These are phyloP conservation scores for Hypomyces perniciosus DNA, from an alignment of 2,329 filamentous ascomycete species.

Conservation along the genomic window DNA sequence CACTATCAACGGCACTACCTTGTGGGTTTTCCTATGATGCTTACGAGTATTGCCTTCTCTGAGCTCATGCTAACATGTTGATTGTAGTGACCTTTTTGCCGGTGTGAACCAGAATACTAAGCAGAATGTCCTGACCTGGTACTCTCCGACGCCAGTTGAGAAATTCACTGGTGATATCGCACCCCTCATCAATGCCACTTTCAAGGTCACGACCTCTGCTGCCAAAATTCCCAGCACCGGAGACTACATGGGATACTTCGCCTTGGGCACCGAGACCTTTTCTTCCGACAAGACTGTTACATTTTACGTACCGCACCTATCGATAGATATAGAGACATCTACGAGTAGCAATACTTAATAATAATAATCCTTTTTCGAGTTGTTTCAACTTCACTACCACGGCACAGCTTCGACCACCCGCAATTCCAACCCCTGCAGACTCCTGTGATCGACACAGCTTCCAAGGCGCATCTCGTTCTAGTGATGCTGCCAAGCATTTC, in stretches of 20 bases:
- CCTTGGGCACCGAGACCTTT: constrained; percentile 47
- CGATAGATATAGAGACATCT: constrained; percentile 28
- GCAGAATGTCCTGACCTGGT: constrained; percentile 47
- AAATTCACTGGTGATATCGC: constrained; percentile 42
- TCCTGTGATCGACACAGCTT: too few species aligned
- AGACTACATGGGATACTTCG: constrained; percentile 47
- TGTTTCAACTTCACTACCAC: neutral
- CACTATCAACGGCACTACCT: constrained; percentile 35
- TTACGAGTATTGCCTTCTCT: constrained; percentile 1
- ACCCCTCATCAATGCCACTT: constrained; percentile 37
- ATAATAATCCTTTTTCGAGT: neutral
- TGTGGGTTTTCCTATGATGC: constrained; percentile 28
- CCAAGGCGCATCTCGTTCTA: neutral
- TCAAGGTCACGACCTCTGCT: constrained; percentile 32
- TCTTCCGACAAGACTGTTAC: constrained; percentile 39
- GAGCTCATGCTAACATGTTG: neutral
- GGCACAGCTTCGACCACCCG: too few species aligned
- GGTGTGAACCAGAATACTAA: constrained; percentile 31
- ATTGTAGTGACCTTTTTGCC: constrained; percentile 34
- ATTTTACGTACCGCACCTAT: constrained; percentile 37
- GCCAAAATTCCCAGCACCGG: constrained; percentile 16
- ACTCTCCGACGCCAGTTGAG: constrained; percentile 29
- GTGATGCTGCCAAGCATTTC: neutral
- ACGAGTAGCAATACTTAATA: constrained; percentile 4
- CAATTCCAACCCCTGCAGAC: too few species aligned